Evolutionary conservation across 2,329 filamentous ascomycete genomes (phyloP), one percentile per base, ranked within the genome.

Genomic region (Aspergillus intermedius): DNA sequence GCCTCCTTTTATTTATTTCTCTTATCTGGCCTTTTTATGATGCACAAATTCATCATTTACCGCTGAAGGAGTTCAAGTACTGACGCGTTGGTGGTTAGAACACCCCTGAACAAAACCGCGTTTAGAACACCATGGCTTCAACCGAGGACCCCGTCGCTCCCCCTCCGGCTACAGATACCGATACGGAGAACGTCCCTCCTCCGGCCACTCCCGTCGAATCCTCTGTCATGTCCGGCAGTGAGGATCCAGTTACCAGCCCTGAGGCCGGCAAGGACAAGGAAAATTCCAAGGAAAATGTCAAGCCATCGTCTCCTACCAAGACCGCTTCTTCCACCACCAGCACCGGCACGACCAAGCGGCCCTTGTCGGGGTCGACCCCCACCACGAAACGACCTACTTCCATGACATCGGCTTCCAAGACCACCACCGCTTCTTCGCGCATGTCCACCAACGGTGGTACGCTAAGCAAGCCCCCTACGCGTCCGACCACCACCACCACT

Each of bases 391-490:
- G 68, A 17, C 63, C 71, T 2, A 66, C 57, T n/a, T 65, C 66
- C 3, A 62, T 65, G 12, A 62, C 67, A 4, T 52, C 63, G 6
- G 55, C 62, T 3, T 47, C 66, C 53, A 59, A 59, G 50, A 53
- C 63, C n/a, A 54, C 59, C 9, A 59, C 61, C 19, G 50, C 66
- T 6, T 15, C 15, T 4, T 50, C 61, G 32, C 64, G 66, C 7
- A 56, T 58, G 9, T 55, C 64, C 9, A 58, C 64, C 23, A 62
- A 57, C 30, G 65, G 65, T 46, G 67, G 64, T 52, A 70, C 70
- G 1, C 53, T 75, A 47, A 74, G 61, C 58, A 74, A 71, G 50
- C 72, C 73, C 15, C 72, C 73, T 6, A 71, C 71, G 13, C 69
- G 73, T 21, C 70, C 72, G 2, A 15, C 42, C 13, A 35, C 44